Evolutionary conservation across 1,139 yeast species (phyloP).

Genomic region (Candida glucosophila): DNA sequence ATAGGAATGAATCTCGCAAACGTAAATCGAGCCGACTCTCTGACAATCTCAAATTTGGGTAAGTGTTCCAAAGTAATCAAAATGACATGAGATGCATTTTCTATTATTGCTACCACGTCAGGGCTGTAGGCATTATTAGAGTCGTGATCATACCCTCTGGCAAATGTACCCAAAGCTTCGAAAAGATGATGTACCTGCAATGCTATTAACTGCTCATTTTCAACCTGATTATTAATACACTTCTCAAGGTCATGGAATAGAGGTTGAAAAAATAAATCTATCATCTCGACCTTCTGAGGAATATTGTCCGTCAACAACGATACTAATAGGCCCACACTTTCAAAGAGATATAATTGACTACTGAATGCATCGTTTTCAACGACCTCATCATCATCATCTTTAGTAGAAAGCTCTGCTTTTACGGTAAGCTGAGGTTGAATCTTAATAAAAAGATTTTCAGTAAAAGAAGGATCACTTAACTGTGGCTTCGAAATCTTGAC

Average conservation of each 20-base stretch:
- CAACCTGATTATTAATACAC: slow-evolving; percentile 38
- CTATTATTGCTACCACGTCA: slow-evolving; percentile 44
- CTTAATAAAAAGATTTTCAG: slow-evolving; percentile 30
- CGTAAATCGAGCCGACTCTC: slow-evolving; percentile 83
- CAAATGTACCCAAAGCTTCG: slow-evolving; percentile 84
- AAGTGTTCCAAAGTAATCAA: slow-evolving; percentile 75
- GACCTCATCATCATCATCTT: slow-evolving; percentile 45
- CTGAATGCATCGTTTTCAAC: slow-evolving; percentile 60
- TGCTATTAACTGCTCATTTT: slow-evolving; percentile 36
- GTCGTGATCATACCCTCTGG: slow-evolving; percentile 66
- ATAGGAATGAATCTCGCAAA: slow-evolving; percentile 82
- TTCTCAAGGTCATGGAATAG: slow-evolving; percentile 66
- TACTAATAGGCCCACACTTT: slow-evolving; percentile 63
- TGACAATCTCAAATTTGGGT: slow-evolving; percentile 54
- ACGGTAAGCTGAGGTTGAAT: slow-evolving; percentile 46
- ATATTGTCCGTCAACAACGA: slow-evolving; percentile 34
- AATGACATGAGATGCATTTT: slow-evolving; percentile 74
- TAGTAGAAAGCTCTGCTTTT: slow-evolving; percentile 47
- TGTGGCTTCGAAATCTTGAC: slow-evolving; percentile 66
- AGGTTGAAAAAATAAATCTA: slow-evolving; percentile 68
- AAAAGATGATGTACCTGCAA: slow-evolving; percentile 80
- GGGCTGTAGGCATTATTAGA: slow-evolving; percentile 17
- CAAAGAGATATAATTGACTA: slow-evolving; percentile 76
- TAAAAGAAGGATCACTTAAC: slow-evolving; percentile 21
- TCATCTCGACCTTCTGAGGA: slow-evolving; percentile 35